Evolutionary conservation across 2,329 filamentous ascomycete genomes (phyloP).

Genomic region (Diaporthe ampelina): DNA sequence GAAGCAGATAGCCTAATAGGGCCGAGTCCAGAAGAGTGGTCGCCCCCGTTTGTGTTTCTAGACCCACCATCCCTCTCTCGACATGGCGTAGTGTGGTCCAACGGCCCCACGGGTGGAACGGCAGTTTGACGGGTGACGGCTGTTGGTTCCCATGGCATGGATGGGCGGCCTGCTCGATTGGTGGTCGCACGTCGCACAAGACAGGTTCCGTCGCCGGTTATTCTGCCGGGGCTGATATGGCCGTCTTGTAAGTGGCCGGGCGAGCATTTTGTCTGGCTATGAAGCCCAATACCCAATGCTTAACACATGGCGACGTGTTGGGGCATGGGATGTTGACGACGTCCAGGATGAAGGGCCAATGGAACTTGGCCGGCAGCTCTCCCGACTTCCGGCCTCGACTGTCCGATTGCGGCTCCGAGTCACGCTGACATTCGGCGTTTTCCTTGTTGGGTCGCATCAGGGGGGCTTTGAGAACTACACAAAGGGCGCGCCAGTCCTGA

Average conservation of each 20-base stretch:
- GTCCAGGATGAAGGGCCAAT: background rate
- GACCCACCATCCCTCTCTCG: slow-evolving; percentile 6
- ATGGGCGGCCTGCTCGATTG: slow-evolving; percentile 28
- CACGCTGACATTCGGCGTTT: slow-evolving; percentile 29
- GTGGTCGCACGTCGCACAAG: background rate
- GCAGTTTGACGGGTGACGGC: slow-evolving; percentile 16
- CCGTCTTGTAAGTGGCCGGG: background rate
- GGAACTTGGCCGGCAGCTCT: slow-evolving; percentile 17
- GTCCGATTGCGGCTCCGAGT: slow-evolving; percentile 30
- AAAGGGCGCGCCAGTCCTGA: slow-evolving; percentile 9
- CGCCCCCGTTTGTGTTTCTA: background rate
- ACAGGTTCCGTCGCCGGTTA: slow-evolving; percentile 5
- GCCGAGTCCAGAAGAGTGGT: background rate
- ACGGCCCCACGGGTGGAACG: slow-evolving; percentile 13
- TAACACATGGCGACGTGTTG: slow-evolving; percentile 12
- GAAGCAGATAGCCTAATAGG: slow-evolving; percentile 1
- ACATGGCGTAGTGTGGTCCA: background rate
- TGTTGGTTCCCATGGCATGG: slow-evolving; percentile 13
- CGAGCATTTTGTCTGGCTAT: background rate
- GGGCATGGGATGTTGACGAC: background rate
- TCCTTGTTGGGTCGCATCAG: slow-evolving; percentile 13
- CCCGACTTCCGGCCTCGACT: slow-evolving; percentile 24
- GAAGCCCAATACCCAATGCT: background rate
- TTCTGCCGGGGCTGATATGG: background rate
- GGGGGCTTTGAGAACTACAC: background rate